Conservation (phyloP, 1,139 yeast genomes). For the Debaryomyces psychrophilus region DNA sequence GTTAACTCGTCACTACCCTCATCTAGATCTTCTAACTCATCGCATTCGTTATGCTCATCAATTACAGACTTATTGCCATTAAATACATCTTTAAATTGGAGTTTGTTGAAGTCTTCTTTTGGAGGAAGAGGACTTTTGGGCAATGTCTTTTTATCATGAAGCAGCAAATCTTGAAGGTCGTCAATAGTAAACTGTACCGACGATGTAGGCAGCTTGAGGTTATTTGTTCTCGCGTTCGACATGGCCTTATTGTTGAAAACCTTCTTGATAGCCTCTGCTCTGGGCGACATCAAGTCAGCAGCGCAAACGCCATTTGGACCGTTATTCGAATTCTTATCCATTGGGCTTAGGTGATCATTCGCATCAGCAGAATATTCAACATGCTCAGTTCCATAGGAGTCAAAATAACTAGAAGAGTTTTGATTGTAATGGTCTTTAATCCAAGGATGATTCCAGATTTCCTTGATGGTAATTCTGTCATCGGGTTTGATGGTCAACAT, state of each 20-base stretch:
- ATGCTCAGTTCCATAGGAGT: slow-evolving; percentile 12
- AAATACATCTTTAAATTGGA: slow-evolving; percentile 41
- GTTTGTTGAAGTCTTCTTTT: slow-evolving; percentile 14
- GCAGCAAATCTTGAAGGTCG: not conserved
- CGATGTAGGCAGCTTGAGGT: slow-evolving; percentile 6
- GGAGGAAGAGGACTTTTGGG: slow-evolving; percentile 40
- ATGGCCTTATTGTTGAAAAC: slow-evolving; percentile 53
- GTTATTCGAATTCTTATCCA: not conserved
- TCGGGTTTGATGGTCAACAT: slow-evolving; percentile 65
- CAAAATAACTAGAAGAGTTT: slow-evolving; percentile 18
- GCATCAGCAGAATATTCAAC: slow-evolving; percentile 11
- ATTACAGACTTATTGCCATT: slow-evolving; percentile 22
- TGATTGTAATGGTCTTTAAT: slow-evolving; percentile 17
- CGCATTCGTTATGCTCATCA: slow-evolving; percentile 17
- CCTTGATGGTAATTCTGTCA: slow-evolving; percentile 62
- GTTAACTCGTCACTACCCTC: slow-evolving; percentile 24
- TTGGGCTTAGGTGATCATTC: not conserved
- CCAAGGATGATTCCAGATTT: slow-evolving; percentile 63
- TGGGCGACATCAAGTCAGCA: slow-evolving; percentile 31
- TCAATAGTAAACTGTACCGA: slow-evolving; percentile 23
- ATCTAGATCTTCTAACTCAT: slow-evolving; percentile 21
- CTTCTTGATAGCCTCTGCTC: slow-evolving; percentile 50
- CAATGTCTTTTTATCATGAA: slow-evolving; percentile 10
- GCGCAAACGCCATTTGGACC: not conserved
- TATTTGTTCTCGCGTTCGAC: slow-evolving; percentile 13